Conservation (phyloP, 2,329 filamentous ascomycete genomes). For the Dothistroma pini region DNA sequence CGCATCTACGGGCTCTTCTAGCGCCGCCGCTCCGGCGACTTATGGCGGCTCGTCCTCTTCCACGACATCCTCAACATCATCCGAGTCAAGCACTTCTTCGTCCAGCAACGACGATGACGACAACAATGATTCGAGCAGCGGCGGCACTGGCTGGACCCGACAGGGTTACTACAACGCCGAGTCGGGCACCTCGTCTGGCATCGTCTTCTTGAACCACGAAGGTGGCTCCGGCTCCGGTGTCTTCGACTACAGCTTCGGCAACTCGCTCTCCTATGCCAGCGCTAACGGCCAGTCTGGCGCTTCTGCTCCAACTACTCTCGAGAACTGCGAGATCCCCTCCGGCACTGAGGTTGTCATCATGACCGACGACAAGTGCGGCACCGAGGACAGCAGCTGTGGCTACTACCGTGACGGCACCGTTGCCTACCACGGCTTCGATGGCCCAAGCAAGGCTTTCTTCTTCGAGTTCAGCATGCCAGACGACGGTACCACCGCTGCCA, state of each 20-base stretch:
- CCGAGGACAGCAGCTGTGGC: constrained; percentile 39
- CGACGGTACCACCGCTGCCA: constrained; percentile 47
- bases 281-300: constrained; percentile 47
- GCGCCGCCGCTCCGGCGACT: constrained; percentile 2
- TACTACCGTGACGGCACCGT: constrained; percentile 36
- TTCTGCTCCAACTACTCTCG: constrained; percentile 48
- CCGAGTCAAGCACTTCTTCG: constrained; percentile 19
- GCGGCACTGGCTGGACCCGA: constrained; percentile 32
- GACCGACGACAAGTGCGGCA: constrained; percentile 48
- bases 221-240: constrained; percentile 55
- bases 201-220: constrained; percentile 58
- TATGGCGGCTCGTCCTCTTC: not conserved
- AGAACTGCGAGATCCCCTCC: constrained; percentile 49
- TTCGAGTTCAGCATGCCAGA: constrained; percentile 70
- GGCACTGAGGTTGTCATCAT: constrained; percentile 52
- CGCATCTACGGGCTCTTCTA: constrained; percentile 13
- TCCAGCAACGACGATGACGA: constrained; percentile 10
- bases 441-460: constrained; percentile 68
- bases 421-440: constrained; percentile 64
- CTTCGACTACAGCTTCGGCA: constrained; percentile 54
- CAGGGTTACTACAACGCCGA: constrained; percentile 37
- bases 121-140: constrained; percentile 16
- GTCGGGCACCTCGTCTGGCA: constrained; percentile 45
- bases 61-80: not conserved
- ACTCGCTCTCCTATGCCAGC: constrained; percentile 55